Evolutionary conservation across 2,329 filamentous ascomycete species (phyloP), one percentile per base, ranked within the genome.

Genomic region (Zasmidium cellare): DNA sequence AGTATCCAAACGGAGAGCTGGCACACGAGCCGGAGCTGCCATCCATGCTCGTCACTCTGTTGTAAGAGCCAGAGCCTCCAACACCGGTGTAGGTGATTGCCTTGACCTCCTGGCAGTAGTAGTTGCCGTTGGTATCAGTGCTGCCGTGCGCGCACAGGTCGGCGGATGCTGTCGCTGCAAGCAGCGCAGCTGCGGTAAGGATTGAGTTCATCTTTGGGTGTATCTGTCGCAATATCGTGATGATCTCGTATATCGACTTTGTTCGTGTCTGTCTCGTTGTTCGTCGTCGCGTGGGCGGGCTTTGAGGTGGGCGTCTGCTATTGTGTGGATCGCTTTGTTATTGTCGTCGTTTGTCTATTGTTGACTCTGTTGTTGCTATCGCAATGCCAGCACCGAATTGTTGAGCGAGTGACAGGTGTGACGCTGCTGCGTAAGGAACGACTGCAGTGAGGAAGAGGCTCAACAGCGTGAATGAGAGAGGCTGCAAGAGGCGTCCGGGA

Each of bases 91-190:
- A 92, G n/a, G 83, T 81, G 72, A 92, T 87, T 50, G 85, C 82
- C 57, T 82, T 75, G 57, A 91, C 86, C 41, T 80, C 69, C 56
- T 84, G 79, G 73, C 87, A 89, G 75, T 87, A 90, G 76, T 75
- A 87, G 73, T 90, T 90, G 60, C 84, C 62, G 60, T 61, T 56
- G 53, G 67, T 67, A 56, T 73, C 69, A 51, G 61, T 64, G 55
- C 64, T 65, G 38, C 69, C 70, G 46, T 68, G 56, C 45, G 65
- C 38, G 58, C 70, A 71, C 41, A 69, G 56, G 55, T 68, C 65
- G 49, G 68, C 67, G 50, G 64, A 63, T 14, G 62, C 64, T 38
- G 65, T 64, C 41, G 67, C 66, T 31, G 69, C 67, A 52, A 69
- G 61, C 56, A 72, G 66, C 59, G 67, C 61, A 22, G 69, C 67